Conservation (phyloP, 2,329 filamentous ascomycete species). For the Parafenestella ontariensis region DNA sequence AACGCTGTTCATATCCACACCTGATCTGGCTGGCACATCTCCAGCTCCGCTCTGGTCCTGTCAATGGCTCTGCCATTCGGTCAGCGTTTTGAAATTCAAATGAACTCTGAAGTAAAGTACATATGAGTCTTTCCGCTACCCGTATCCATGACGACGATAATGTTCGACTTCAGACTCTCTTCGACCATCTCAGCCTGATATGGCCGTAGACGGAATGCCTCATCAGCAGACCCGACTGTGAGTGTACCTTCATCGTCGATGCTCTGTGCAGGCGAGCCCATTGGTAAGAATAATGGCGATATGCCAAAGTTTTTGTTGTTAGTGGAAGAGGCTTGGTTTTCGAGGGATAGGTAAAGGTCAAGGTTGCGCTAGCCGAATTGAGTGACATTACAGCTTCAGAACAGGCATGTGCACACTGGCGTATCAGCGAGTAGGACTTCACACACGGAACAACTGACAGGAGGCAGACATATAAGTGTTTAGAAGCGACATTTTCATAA, state of each 20-base stretch:
- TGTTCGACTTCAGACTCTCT: slow-evolving; percentile 52
- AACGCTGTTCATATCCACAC: slow-evolving; percentile 28
- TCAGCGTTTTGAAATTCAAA: slow-evolving; percentile 11
- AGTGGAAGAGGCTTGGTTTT: background rate
- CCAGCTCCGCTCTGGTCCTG: slow-evolving; percentile 53
- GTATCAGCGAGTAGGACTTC: background rate
- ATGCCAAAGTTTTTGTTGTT: background rate
- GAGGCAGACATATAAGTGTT: background rate
- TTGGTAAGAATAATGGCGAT: background rate
- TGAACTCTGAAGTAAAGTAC: slow-evolving; percentile 12
- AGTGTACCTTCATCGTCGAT: slow-evolving; percentile 6
- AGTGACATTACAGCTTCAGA: background rate
- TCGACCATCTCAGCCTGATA: slow-evolving; percentile 61
- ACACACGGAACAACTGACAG: background rate
- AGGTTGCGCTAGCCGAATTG: background rate
- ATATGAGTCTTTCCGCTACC: slow-evolving; percentile 59
- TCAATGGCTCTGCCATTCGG: slow-evolving; percentile 47
- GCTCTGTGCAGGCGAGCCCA: slow-evolving; percentile 4
- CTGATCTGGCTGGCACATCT: slow-evolving; percentile 45
- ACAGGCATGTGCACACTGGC: background rate
- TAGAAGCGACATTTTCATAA: slow-evolving; percentile 31
- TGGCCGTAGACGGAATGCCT: slow-evolving; percentile 46
- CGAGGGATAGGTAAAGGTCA: background rate
- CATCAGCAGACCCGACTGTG: slow-evolving; percentile 7
- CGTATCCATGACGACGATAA: slow-evolving; percentile 59